phyloP scores from a whole-genome alignment of 2,329 filamentous ascomycete genomes.

The Epichloe scottii region DNA sequence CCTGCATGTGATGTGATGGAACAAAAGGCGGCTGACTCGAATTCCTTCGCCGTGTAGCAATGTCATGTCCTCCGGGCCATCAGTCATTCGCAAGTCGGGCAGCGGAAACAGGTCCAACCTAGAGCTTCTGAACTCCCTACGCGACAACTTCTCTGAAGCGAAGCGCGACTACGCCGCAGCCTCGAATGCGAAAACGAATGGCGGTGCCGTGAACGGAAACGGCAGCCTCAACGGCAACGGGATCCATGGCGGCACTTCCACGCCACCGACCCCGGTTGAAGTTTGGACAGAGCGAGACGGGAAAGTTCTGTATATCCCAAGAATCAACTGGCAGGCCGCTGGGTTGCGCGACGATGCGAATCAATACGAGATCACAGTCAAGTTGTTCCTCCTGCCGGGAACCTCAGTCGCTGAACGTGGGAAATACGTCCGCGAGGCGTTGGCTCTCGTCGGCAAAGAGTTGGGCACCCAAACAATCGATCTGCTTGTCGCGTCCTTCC shows the following conservation, averaged over 20 bases:
- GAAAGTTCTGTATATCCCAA: constrained; percentile 60
- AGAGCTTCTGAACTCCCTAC: constrained; percentile 80
- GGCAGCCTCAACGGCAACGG: constrained; percentile 17
- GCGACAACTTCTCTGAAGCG: constrained; percentile 66
- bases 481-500: constrained; percentile 84
- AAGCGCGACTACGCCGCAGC: constrained; percentile 45
- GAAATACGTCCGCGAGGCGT: constrained; percentile 62
- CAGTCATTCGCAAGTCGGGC: constrained; percentile 68
- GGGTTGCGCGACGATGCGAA: constrained; percentile 68
- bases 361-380: constrained; percentile 90
- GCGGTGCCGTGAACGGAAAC: constrained; percentile 16
- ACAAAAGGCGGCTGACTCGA: background rate
- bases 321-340: constrained; percentile 57
- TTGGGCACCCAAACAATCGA: constrained; percentile 66
- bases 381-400: constrained; percentile 80
- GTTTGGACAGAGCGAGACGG: constrained; percentile 59
- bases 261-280: constrained; percentile 18
- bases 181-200: constrained; percentile 15
- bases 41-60: constrained; percentile 39
- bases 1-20: constrained; percentile 4
- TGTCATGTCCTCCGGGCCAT: constrained; percentile 72
- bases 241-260: constrained; percentile 16
- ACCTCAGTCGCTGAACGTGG: constrained; percentile 52
- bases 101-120: constrained; percentile 71
- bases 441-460: constrained; percentile 69